Percentiles rank a stretch among this genome's conserved stretches.
phyloP scores from a whole-genome alignment of 2,329 filamentous ascomycete genomes.

The Lachnellula hyalina region DNA sequence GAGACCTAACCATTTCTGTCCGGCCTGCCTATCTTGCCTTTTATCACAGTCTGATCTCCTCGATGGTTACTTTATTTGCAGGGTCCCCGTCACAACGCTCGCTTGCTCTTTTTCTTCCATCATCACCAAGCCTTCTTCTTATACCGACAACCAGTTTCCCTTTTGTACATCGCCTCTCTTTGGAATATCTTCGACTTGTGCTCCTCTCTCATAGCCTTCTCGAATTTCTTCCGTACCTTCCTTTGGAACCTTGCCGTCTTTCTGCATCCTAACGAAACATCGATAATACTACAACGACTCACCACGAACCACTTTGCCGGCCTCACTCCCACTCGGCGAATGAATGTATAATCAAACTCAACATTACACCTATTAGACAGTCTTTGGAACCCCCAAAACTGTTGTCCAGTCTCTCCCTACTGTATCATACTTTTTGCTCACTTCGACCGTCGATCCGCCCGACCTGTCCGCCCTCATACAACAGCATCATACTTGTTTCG shows the following conservation, averaged over 20 bases:
- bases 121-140: constrained; percentile 29
- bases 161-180: constrained; percentile 30
- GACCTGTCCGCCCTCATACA: constrained; percentile 3
- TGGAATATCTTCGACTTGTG: constrained; percentile 31
- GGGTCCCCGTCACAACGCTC: constrained; percentile 30
- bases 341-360: constrained; percentile 32
- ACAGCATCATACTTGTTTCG: constrained; percentile 11
- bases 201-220: constrained; percentile 28
- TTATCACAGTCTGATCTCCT: constrained; percentile 27
- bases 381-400: constrained; percentile 27
- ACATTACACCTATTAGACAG: constrained; percentile 31
- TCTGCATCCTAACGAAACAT: constrained; percentile 24
- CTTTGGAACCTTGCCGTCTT: constrained; percentile 31
- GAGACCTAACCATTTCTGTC: constrained; percentile 24
- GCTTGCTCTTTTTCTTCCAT: constrained; percentile 24
- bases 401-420: constrained; percentile 35
- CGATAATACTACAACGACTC: constrained; percentile 22
- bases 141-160: constrained; percentile 30
- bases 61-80: constrained; percentile 32
- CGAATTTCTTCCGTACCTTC: constrained; percentile 32
- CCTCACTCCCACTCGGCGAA: constrained; percentile 16
- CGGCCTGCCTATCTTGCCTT: constrained; percentile 27
- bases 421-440: constrained; percentile 13
- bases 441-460: constrained; percentile 14
- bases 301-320: constrained; percentile 13